Evolutionary conservation across 1,284 basidiomycete species (phyloP), one percentile per base, ranked within the genome.

Genomic region (Anthracocystis panici-leucophaei): DNA sequence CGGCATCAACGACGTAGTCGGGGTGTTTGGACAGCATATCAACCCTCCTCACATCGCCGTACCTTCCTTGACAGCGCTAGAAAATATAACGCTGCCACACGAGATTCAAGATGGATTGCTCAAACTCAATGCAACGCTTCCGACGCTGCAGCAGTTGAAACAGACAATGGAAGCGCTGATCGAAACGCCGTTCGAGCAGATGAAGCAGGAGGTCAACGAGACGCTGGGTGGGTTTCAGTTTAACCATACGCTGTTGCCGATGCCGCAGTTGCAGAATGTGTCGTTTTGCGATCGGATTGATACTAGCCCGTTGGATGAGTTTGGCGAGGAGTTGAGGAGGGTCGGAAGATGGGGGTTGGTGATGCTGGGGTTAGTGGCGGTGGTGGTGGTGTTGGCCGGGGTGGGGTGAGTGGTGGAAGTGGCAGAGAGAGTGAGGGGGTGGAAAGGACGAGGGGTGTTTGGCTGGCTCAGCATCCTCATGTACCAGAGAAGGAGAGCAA

Each of bases 1-100:
- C 3, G 74, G 63, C 16, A 57, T 79, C 40, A 81, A 81, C 53
- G 78, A 77, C 40, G 57, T 80, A 1, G 55, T 77, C 10, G 57
- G 70, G 1, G 55, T 75, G n/a, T 62, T 80, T 27, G 73, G 78
- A 1, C 56, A 81, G 50, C 56, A 62, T 5, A 46, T 82, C 44
- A 54, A 54, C 8, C 46, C 70, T 3, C 81, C 78, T 10, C 51
- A 35, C 8, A 70, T 81, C 54, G 51, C 49, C 1, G 49, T 66
- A 3, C 65, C 71, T 8, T 57, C 52, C 0, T 38, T 97, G 40
- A 86, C 89, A 60, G 87, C 89, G 4, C 88, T 98, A 45, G 87
- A 91, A 69, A 94, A 94, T 77, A 89, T 98, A 60, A 89, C 89
- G 3, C 89, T 98, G 20, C 94, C 95, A 0, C 89, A 90, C n/a